Base-by-base conservation (phyloP, 257 asterid genomes). In the Apocynum venetum region DNA sequence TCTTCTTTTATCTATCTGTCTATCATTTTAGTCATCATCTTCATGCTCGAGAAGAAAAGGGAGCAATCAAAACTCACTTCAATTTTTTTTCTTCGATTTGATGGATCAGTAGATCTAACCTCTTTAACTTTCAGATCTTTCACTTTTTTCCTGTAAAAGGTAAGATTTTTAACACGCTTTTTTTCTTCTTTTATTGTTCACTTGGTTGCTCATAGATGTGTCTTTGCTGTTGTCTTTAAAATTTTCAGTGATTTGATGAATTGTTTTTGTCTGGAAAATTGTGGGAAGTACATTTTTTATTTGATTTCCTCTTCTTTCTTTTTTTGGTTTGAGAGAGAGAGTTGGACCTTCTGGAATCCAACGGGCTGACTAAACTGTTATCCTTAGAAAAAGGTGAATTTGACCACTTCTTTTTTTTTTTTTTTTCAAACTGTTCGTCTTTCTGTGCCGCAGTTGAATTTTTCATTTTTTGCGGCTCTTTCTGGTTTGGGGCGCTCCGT, bases 91-190 rank as follows among this genome's bases (percentile, higher is more conserved):
- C 15, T 82, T 80, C 72, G 86, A 88, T 85, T 88, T 84, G 85
- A 81, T 77, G 81, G 93, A 89, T 89, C 91, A 91, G 51, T 82
- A 87, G 93, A 89, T 93, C 98, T 86, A 86, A 76, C 77, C 82
- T 76, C 87, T 78, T 80, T 78, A 85, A 76, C 85, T 79, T 79
- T 80, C 89, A 84, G 97, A 94, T 91, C 94, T 83, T 84, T 83
- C 72, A 57, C 53, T 66, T 53, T 70, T 52, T 11, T 57, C 78
- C 71, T 41, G 71, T 41, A 4, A 51, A 74, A 88, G 92, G 95
- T 90, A 76, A 82, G 78, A 66, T 75, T 61, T 77, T 77, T 60
- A 8, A 75, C 80, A 12, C 66, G 13, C 66, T 44, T 73, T 56
- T 47, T 61, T 77, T 72, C 40, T 73, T 76, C 68, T 47, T n/a